phyloP scores from a whole-genome alignment of 2,329 filamentous ascomycete genomes.

The Cladosporium sp. region DNA sequence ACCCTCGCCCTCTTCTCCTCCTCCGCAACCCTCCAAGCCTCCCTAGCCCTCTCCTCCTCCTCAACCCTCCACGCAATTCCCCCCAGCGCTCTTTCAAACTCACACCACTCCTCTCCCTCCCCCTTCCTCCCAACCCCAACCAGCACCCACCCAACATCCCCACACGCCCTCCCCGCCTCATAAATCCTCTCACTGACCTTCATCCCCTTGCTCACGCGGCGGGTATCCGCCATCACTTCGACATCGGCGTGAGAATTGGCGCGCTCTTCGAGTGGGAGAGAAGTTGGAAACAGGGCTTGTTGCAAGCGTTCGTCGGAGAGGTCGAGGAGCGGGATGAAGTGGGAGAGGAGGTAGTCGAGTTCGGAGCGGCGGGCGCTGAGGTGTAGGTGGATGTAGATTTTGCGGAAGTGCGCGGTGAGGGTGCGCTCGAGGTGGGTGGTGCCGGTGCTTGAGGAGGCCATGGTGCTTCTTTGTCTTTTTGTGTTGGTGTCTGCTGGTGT shows the following conservation, averaged over 20 bases:
- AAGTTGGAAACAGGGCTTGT: not conserved
- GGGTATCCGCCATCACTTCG: not conserved
- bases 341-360: not conserved
- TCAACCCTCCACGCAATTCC: conserved; percentile 15
- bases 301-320: not conserved
- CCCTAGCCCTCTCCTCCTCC: conserved; percentile 11
- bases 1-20: not conserved
- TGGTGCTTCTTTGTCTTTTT: too few species aligned
- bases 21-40: not conserved
- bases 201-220: not conserved
- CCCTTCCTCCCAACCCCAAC: conserved; percentile 25
- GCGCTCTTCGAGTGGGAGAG: not conserved
- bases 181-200: not conserved
- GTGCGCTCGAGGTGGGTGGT: conserved; percentile 1
- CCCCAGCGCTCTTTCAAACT: conserved; percentile 4
- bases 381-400: not conserved
- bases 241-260: not conserved
- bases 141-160: conserved; percentile 22
- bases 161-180: not conserved
- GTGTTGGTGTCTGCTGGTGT: not conserved
- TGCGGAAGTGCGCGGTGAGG: conserved; percentile 1
- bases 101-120: conserved; percentile 23
- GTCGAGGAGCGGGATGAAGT: not conserved
- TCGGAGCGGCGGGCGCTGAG: not conserved
- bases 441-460: conserved; percentile 5